Evolutionary conservation across 345 rosid species (phyloP).

Genomic region (Clarkia xantiana): DNA sequence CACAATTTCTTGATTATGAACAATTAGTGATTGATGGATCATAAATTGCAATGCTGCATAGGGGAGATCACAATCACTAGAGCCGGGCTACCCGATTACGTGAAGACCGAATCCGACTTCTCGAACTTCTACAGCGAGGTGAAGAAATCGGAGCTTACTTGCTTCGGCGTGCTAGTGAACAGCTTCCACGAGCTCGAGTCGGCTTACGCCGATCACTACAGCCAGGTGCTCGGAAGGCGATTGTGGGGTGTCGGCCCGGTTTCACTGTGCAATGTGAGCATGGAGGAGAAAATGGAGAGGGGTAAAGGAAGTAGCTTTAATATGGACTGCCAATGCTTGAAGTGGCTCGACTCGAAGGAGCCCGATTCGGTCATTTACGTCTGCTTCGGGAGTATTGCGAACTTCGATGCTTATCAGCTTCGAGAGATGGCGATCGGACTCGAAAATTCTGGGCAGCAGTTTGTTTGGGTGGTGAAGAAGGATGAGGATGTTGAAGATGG

Average conservation of each 20-base stretch:
- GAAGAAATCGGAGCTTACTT: conserved; percentile 9
- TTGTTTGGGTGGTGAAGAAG: conserved; percentile 40
- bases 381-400: conserved; percentile 31
- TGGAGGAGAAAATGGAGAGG: conserved; percentile 27
- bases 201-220: conserved; percentile 15
- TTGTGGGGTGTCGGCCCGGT: conserved; percentile 17
- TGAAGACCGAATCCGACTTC: too few relatives aligned
- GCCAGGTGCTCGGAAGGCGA: conserved; percentile 6
- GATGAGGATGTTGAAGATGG: conserved; percentile 13
- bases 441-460: conserved; percentile 34
- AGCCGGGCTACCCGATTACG: too few relatives aligned
- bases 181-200: conserved; percentile 30
- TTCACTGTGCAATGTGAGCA: conserved; percentile 19
- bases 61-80: too few relatives aligned
- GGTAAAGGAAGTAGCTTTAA: too few relatives aligned
- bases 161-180: conserved; percentile 25
- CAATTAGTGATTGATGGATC: too few relatives aligned
- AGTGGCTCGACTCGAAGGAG: conserved; percentile 43
- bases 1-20: too few relatives aligned
- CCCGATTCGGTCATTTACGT: conserved; percentile 36
- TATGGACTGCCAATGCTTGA: conserved; percentile 17
- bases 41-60: too few relatives aligned
- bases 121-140: too few relatives aligned
- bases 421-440: conserved; percentile 34
- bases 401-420: conserved; percentile 17